Evolutionary conservation across 192 early-diverging fungal species (phyloP).

Genomic region (Coemansia sp.): DNA sequence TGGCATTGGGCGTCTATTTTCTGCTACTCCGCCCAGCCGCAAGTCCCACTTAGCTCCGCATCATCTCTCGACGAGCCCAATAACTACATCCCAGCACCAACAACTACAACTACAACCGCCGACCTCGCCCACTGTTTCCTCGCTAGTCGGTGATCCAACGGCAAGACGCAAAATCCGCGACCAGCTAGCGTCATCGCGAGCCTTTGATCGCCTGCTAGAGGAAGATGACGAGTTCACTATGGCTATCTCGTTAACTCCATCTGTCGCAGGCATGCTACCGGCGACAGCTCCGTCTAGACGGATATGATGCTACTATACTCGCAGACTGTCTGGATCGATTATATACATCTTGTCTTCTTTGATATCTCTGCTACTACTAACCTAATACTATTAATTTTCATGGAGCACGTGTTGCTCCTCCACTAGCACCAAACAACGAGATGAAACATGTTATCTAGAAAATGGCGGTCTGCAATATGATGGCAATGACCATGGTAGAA

Average conservation of each 20-base stretch:
- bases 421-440: neutral
- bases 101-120: slow-evolving; percentile 18
- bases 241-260: slow-evolving; percentile 51
- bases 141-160: slow-evolving; percentile 40
- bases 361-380: neutral
- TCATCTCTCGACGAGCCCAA: neutral
- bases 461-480: neutral
- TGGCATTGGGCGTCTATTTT: slow-evolving; percentile 41
- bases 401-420: neutral
- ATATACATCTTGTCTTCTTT: neutral
- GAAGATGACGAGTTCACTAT: slow-evolving; percentile 53
- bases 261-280: slow-evolving; percentile 27
- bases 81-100: neutral
- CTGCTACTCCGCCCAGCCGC: slow-evolving; percentile 23
- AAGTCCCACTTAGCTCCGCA: slow-evolving; percentile 13
- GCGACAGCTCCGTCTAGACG: slow-evolving; percentile 4
- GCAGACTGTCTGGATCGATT: neutral
- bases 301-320: neutral
- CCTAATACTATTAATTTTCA: neutral
- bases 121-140: slow-evolving; percentile 33
- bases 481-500: slow-evolving; percentile 27
- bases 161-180: slow-evolving; percentile 51
- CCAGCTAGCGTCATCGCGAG: slow-evolving; percentile 44
- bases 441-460: slow-evolving; percentile 6
- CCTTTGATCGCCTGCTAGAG: slow-evolving; percentile 47